Evolutionary conservation across 495 filamentous ascomycete species (phyloP).

Genomic region (Lepidopterella palustris): DNA sequence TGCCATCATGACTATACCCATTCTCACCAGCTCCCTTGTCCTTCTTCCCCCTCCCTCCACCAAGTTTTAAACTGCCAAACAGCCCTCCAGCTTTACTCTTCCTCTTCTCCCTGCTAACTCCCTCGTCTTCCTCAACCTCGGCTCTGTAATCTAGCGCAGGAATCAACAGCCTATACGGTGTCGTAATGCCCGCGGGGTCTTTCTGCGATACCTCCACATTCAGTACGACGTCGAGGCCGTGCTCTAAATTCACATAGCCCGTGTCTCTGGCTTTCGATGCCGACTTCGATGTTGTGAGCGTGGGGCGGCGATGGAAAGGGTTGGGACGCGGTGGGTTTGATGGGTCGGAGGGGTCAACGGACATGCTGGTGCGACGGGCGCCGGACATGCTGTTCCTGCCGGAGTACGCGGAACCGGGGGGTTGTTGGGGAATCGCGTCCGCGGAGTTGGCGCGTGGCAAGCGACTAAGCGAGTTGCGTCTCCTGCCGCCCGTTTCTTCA

Average conservation of each 20-base stretch:
- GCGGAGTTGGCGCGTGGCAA: constrained; percentile 13
- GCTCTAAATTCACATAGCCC: constrained; percentile 56
- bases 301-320: constrained; percentile 65
- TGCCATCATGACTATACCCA: constrained; percentile 15
- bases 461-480: constrained; percentile 19
- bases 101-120: background rate
- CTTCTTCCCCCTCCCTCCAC: background rate
- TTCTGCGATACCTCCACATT: constrained; percentile 79
- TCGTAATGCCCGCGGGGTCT: constrained; percentile 83
- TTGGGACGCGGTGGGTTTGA: constrained; percentile 37
- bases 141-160: constrained; percentile 59
- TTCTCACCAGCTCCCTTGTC: constrained; percentile 13
- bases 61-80: constrained; percentile 11
- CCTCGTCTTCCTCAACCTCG: background rate
- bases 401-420: background rate
- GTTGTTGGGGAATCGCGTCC: constrained; percentile 3
- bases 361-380: background rate
- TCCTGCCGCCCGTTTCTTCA: constrained; percentile 13
- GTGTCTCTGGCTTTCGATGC: constrained; percentile 32
- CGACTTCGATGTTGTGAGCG: constrained; percentile 58
- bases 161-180: constrained; percentile 78
- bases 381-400: background rate
- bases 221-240: constrained; percentile 74
- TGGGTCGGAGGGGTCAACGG: background rate
- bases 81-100: constrained; percentile 16